Evolutionary conservation across 1,139 yeast species (phyloP).

Genomic region (Pichiaceae sp.): DNA sequence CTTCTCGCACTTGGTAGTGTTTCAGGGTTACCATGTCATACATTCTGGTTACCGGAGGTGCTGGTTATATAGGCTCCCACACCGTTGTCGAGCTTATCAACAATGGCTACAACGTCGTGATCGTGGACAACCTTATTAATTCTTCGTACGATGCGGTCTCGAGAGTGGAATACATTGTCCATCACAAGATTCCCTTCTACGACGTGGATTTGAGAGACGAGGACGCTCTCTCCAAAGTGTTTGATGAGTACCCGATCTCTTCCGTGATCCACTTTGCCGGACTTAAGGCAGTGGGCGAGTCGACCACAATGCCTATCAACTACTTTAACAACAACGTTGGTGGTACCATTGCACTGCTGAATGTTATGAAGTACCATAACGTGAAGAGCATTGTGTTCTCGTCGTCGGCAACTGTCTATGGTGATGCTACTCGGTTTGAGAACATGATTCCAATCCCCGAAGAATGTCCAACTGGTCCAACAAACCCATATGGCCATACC

Average conservation of each 20-base stretch:
- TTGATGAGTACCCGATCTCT: not conserved
- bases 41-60: constrained; percentile 3
- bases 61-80: constrained; percentile 3
- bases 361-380: constrained; percentile 2
- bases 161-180: constrained; percentile 1
- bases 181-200: constrained; percentile 1
- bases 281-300: constrained; percentile 2
- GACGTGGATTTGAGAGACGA: constrained; percentile 2
- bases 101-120: constrained; percentile 1
- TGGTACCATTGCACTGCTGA: constrained; percentile 1
- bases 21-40: constrained; percentile 1
- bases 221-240: constrained; percentile 1
- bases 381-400: constrained; percentile 1
- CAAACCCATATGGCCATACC: constrained; percentile 2
- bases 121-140: constrained; percentile 2
- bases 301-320: constrained; percentile 1
- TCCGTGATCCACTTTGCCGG: constrained; percentile 2
- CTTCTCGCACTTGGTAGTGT: too few species aligned
- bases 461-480: constrained; percentile 3
- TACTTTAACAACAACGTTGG: constrained; percentile 3
- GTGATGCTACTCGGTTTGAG: constrained; percentile 3
- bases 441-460: constrained; percentile 3
- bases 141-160: constrained; percentile 2
- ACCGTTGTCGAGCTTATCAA: constrained; percentile 2
- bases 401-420: constrained; percentile 3